Conservation (phyloP, 495 filamentous ascomycete genomes). For the Penicillium steckii region DNA sequence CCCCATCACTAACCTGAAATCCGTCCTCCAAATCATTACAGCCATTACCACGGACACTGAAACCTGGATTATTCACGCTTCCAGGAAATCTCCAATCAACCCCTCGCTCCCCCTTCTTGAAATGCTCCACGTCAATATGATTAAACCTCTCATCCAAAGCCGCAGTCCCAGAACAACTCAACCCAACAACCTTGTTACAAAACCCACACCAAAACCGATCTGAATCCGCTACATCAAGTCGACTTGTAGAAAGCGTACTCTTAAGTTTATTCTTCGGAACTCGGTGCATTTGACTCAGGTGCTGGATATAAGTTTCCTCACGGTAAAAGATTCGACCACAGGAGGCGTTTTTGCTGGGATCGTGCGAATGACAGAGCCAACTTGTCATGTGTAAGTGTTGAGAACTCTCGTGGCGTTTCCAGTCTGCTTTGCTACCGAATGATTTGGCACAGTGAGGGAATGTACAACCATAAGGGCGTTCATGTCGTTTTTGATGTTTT, state of each 20-base stretch:
- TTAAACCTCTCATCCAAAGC: conserved; percentile 78
- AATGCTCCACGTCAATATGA: conserved; percentile 80
- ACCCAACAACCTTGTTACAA: conserved; percentile 58
- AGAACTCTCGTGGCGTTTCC: conserved; percentile 92
- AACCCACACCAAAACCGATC: conserved; percentile 89
- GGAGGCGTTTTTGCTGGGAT: conserved; percentile 23
- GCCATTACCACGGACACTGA: too few relatives aligned
- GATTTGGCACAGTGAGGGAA: conserved; percentile 67
- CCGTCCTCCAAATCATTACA: neutral
- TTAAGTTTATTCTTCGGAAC: conserved; percentile 2
- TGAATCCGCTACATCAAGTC: conserved; percentile 69
- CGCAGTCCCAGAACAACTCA: conserved; percentile 52
- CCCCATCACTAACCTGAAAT: neutral
- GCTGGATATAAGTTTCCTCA: conserved; percentile 57
- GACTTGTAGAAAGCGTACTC: conserved; percentile 29
- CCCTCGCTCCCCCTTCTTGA: conserved; percentile 52
- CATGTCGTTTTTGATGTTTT: conserved; percentile 87
- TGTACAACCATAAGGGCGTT: conserved; percentile 86
- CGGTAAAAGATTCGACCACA: conserved; percentile 64
- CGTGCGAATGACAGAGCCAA: conserved; percentile 66
- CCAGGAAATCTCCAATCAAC: conserved; percentile 44
- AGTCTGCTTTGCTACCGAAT: conserved; percentile 93
- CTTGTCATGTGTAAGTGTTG: conserved; percentile 76
- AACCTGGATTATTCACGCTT: neutral
- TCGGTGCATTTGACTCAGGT: conserved; percentile 54